phyloP scores from a whole-genome alignment of 1,139 yeast genomes.

The Sugiyamaella pinicola region DNA sequence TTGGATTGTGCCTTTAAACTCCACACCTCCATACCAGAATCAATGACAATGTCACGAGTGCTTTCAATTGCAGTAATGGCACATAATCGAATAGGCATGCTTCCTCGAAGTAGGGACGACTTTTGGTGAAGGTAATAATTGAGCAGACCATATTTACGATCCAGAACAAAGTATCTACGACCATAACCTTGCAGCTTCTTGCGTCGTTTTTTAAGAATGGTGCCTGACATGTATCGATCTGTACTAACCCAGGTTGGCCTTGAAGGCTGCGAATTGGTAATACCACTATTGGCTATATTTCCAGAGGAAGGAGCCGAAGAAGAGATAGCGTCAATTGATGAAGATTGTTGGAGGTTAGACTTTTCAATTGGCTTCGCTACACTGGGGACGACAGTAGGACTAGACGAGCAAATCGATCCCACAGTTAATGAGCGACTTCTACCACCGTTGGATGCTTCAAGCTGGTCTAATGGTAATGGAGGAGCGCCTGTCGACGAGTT shows the following conservation, averaged over 20 bases:
- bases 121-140: slow-evolving; percentile 78
- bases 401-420: neutral
- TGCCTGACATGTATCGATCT: slow-evolving; percentile 58
- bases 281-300: neutral
- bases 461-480: slow-evolving; percentile 12
- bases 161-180: slow-evolving; percentile 79
- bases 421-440: slow-evolving; percentile 1
- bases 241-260: slow-evolving; percentile 33
- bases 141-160: slow-evolving; percentile 77
- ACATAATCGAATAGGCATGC: slow-evolving; percentile 82
- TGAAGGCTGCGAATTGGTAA: neutral
- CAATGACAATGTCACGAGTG: slow-evolving; percentile 72
- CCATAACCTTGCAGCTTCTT: slow-evolving; percentile 85
- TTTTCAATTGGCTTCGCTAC: neutral
- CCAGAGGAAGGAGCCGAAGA: neutral
- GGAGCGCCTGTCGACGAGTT: slow-evolving; percentile 14
- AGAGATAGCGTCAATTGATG: neutral
- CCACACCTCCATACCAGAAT: slow-evolving; percentile 97
- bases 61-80: slow-evolving; percentile 77
- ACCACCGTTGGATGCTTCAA: neutral
- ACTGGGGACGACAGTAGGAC: no score
- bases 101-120: slow-evolving; percentile 76
- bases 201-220: slow-evolving; percentile 74
- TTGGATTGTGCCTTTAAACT: slow-evolving; percentile 67
- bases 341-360: neutral